Evolutionary conservation across 2,329 filamentous ascomycete species (phyloP).

Genomic region (Verruconis gallopava): DNA sequence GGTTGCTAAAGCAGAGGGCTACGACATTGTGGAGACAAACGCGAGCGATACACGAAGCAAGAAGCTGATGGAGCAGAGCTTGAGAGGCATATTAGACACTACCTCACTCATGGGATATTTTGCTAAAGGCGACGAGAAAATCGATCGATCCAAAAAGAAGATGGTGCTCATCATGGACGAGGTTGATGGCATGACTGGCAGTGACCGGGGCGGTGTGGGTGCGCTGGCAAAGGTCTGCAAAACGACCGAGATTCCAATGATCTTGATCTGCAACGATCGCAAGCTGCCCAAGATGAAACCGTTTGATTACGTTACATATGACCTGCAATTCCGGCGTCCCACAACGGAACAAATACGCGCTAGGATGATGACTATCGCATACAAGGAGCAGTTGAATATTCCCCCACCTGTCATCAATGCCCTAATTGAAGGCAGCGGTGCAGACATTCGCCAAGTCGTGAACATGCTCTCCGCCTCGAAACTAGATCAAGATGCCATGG

Average conservation of each 20-base stretch:
- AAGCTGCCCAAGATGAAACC: conserved; percentile 94
- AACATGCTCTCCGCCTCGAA: conserved; percentile 97
- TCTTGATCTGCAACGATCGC: conserved; percentile 95
- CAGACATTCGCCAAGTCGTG: conserved; percentile 94
- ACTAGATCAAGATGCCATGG: conserved; percentile 64
- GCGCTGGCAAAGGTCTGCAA: conserved; percentile 89
- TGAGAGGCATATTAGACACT: conserved; percentile 87
- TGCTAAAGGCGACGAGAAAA: conserved; percentile 64
- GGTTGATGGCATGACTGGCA: conserved; percentile 96
- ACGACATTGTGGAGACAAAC: conserved; percentile 88
- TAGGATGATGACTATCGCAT: conserved; percentile 89
- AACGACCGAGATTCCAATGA: conserved; percentile 88
- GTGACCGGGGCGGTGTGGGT: conserved; percentile 89
- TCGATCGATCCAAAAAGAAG: conserved; percentile 76
- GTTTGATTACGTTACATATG: conserved; percentile 75
- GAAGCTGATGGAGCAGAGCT: conserved; percentile 76
- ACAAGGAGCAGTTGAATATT: conserved; percentile 78
- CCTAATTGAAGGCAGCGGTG: conserved; percentile 86
- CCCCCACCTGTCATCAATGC: conserved; percentile 75
- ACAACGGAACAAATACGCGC: conserved; percentile 85
- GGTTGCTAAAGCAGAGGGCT: conserved; percentile 83
- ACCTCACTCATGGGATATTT: conserved; percentile 89
- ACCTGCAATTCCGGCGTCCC: conserved; percentile 77
- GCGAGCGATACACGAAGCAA: conserved; percentile 94
- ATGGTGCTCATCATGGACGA: conserved; percentile 97